Base-by-base conservation (phyloP, 2,329 filamentous ascomycete species). In the Verticillium nonalfalfae region DNA sequence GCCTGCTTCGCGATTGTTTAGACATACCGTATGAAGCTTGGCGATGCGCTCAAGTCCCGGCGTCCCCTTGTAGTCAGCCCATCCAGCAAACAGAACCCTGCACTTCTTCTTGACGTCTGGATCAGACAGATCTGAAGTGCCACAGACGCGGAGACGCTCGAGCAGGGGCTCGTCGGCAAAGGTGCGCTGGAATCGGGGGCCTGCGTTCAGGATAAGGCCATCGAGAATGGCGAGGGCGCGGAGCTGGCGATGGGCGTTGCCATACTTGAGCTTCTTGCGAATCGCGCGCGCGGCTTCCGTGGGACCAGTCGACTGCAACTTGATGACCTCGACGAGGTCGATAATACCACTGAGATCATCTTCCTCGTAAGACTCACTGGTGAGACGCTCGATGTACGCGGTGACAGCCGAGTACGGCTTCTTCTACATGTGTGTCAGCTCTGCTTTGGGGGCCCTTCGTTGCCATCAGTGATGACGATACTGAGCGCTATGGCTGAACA, bases 221-320 rank as follows among this genome's bases (percentile, higher is more conserved):
- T 99, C 95, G 1, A 99, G 84, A 58, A 99, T 88, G 11, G 90
- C 89, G 26, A 99, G 84, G 39, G 95, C 90, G 63, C 95, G 87
- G 38, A 98, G 82, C 75, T 99, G 95, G 58, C 93, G 89, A 75
- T 98, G 94, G n/a, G 91, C 83, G 70, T 87, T 96, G 68, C 95
- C 95, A 76, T 99, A 98, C 79, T 99, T 99, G 83, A 99, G 85
- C 80, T 98, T 98, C 85, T 99, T 99, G 63, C 95, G 87, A 68
- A 99, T 85, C 57, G 95, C 93, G 71, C 95, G 87, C 60, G 94
- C 92, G 62, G 93, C 93, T 79, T 99, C 95, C 13, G 86, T 85
- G 1, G 95, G 92, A 0, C 95, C 95, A 7, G 90, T 90, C 33
- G 85, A 83, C 76, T 99, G 95, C 62, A 99, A 86, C 66, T 90